These are phyloP conservation scores for Candida golubevii DNA, from an alignment of 805 yeast genomes.

Conservation along the genomic window DNA sequence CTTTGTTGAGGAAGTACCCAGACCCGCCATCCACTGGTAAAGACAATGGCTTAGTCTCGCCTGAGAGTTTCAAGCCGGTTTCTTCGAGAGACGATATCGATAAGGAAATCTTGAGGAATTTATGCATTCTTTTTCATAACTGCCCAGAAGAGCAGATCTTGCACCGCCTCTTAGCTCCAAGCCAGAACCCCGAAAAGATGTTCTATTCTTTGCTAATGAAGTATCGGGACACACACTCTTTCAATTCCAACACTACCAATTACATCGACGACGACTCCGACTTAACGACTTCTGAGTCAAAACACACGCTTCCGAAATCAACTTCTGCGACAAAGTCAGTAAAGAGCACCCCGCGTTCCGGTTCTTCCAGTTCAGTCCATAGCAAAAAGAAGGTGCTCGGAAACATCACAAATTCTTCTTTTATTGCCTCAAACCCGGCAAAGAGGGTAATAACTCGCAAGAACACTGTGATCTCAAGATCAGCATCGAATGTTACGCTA, in stretches of 20 bases:
- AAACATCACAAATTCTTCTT: constrained; percentile 32
- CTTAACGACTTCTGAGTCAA: constrained; percentile 20
- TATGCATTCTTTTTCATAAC: constrained; percentile 80
- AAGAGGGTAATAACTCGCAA: constrained; percentile 30
- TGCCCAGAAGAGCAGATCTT: constrained; percentile 53
- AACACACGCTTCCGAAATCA: constrained; percentile 36
- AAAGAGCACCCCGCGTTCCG: constrained; percentile 21
- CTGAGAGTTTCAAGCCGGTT: constrained; percentile 30
- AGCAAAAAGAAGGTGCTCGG: constrained; percentile 22
- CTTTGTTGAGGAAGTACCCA: constrained; percentile 73
- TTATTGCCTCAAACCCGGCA: constrained; percentile 38
- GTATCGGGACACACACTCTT: constrained; percentile 60
- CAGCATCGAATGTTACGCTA: constrained; percentile 17
- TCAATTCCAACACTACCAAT: constrained; percentile 26
- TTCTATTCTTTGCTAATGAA: constrained; percentile 71
- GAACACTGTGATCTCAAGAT: constrained; percentile 22
- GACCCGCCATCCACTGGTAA: constrained; percentile 14
- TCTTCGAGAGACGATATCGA: constrained; percentile 43
- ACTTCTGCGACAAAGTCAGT: constrained; percentile 27
- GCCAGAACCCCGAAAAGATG: constrained; percentile 71
- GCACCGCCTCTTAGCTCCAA: constrained; percentile 48
- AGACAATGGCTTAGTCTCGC: constrained; percentile 9
- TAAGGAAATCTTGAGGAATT: constrained; percentile 66
- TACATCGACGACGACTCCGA: constrained; percentile 26
- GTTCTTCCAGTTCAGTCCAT: constrained; percentile 21